Evolutionary conservation across 2,329 filamentous ascomycete species (phyloP), one percentile per base, ranked within the genome.

Genomic region (Emericellopsis atlantica): DNA sequence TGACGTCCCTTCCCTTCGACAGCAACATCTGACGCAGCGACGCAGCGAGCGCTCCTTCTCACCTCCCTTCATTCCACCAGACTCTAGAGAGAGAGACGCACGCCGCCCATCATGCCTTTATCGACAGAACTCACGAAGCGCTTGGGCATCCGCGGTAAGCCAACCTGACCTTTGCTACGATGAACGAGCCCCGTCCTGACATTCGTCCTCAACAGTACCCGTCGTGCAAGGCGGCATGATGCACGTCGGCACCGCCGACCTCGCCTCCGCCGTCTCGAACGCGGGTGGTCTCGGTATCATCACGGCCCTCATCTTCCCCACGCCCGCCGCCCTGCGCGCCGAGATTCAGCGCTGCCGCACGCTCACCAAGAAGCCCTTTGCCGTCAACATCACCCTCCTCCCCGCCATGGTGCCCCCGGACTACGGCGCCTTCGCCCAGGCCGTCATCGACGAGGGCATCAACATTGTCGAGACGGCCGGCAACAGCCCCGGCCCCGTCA

Each of bases 381-480:
- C 74, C 54, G 90, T 96, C 53, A 98, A 98, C 67, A 76, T 96
- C 51, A 98, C 92, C 8, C 81, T 96, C 46, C 81, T 96, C 36
- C 92, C 92, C 23, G 76, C 89, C 42, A 75, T 96, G 52, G 81
- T 87, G 9, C 87, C 92, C 6, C 92, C 92, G 5, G 82, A 96
- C 71, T 98, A 98, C 61, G 76, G 67, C 46, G 90, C 86, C 45
- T 98, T 94, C 65, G 87, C 90, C 23, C 84, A 86, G 62, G 85
- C 89, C 41, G 80, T 93, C 56, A 89, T 98, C 56, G 89, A 95
- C 56, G 89, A 95, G 67, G 89, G 88, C 43, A 72, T 96, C 64
- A 77, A 75, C 48, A 81, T 96, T 46, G 90, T 96, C 51, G 92
- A 96, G 67, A 95, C 88, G 3, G 88, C 88, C 2, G 88, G 88